Conservation (phyloP, 306 rosid species). For the Luffa aegyptiaca region DNA sequence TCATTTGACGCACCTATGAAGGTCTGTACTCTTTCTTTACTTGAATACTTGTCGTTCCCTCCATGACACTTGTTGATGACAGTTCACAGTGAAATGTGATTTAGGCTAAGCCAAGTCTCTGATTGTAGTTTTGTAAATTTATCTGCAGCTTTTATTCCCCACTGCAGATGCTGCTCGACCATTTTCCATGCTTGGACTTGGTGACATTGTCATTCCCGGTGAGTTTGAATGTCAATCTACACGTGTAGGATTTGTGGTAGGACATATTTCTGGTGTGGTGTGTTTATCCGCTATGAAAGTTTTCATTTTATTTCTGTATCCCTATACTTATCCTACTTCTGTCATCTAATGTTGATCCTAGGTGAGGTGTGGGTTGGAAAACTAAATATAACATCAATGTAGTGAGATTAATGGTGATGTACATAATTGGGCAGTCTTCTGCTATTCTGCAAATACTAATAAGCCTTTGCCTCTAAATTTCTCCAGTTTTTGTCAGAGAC, state of each 20-base stretch:
- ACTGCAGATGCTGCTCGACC: constrained; percentile 79
- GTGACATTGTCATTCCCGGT: constrained; percentile 99
- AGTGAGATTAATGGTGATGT: neutral
- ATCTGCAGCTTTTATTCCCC: constrained; percentile 85
- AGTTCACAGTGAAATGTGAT: neutral
- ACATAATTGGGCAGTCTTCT: too few relatives aligned
- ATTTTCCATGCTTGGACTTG: constrained; percentile 99
- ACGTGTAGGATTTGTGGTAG: constrained; percentile 1
- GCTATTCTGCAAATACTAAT: too few relatives aligned
- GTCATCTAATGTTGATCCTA: neutral
- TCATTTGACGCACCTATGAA: constrained; percentile 98
- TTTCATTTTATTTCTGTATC: neutral
- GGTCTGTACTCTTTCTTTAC: constrained; percentile 38
- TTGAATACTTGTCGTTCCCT: constrained; percentile 7
- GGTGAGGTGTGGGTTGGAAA: neutral
- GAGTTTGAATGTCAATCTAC: constrained; percentile 12
- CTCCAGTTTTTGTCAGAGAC: too few relatives aligned
- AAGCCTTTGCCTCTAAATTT: too few relatives aligned
- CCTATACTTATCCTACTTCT: neutral
- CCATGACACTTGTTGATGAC: neutral
- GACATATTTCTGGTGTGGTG: neutral
- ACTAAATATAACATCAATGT: neutral
- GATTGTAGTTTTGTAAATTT: constrained; percentile 13
- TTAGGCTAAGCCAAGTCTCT: neutral
- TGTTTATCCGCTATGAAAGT: neutral